Percentiles rank a stretch among this genome's conserved stretches.
phyloP scores from a whole-genome alignment of 1,284 basidiomycete genomes.

The Inonotus hispidus region DNA sequence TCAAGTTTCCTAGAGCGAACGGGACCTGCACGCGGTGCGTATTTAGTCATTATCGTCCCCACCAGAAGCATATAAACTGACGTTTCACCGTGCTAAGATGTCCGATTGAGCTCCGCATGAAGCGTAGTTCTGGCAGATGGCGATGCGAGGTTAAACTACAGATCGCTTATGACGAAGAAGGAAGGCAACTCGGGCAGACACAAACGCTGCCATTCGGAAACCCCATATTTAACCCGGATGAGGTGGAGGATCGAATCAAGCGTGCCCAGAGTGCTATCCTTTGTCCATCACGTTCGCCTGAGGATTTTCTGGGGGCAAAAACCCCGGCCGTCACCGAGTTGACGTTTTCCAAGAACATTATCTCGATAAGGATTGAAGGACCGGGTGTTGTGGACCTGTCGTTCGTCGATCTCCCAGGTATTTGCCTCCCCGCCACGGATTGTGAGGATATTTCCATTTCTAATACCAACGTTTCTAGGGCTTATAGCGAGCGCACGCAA shows the following conservation, averaged over 20 bases:
- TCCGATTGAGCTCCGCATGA: slow-evolving; percentile 63
- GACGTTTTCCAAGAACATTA: slow-evolving; percentile 57
- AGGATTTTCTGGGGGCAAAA: slow-evolving; percentile 36
- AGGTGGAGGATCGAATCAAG: slow-evolving; percentile 60
- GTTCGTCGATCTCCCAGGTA: slow-evolving; percentile 68
- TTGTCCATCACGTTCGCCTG: slow-evolving; percentile 41
- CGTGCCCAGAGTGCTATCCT: slow-evolving; percentile 70
- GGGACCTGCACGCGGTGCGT: slow-evolving; percentile 63
- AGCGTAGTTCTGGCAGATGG: slow-evolving; percentile 45
- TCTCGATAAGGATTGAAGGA: slow-evolving; percentile 64
- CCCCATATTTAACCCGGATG: slow-evolving; percentile 41
- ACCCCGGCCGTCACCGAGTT: slow-evolving; percentile 31
- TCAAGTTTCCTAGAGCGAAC: slow-evolving; percentile 58
- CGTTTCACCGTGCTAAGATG: slow-evolving; percentile 39
- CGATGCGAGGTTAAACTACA: slow-evolving; percentile 54
- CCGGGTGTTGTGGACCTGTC: slow-evolving; percentile 65
- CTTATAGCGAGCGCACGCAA: slow-evolving; percentile 56
- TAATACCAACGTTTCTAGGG: slow-evolving; percentile 32
- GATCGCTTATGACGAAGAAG: slow-evolving; percentile 42
- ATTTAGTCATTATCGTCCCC: not conserved
- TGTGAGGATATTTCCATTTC: not conserved
- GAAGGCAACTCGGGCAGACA: slow-evolving; percentile 37
- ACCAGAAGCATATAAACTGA: not conserved
- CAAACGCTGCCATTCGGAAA: slow-evolving; percentile 46
- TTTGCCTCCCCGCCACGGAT: not conserved